Evolutionary conservation across 257 asterid genomes (phyloP).

Genomic region (Craterostigma plantagineum): DNA sequence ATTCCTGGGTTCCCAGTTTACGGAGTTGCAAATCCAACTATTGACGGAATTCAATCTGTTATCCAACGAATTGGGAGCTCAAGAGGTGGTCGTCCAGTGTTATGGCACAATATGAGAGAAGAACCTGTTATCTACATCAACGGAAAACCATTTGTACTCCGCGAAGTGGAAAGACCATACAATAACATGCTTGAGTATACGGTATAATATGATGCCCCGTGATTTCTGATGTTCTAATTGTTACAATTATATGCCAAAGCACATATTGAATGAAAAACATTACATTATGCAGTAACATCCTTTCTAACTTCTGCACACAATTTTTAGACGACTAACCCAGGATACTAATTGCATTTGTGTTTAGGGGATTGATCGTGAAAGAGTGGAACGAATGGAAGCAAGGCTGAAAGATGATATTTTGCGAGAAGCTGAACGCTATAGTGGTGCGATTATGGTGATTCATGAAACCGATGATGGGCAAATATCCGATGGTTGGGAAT

Average conservation of each 20-base stretch:
- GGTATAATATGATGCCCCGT: constrained; percentile 30
- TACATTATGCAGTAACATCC: too few species aligned
- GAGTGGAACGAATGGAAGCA: constrained; percentile 96
- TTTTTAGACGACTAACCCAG: background rate
- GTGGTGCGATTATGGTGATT: constrained; percentile 89
- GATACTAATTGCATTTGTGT: constrained; percentile 19
- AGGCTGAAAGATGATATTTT: constrained; percentile 87
- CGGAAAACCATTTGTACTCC: constrained; percentile 95
- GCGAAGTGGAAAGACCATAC: constrained; percentile 96
- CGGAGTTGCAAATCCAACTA: constrained; percentile 96
- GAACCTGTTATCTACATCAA: constrained; percentile 94
- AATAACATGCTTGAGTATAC: constrained; percentile 97
- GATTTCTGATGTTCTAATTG: constrained; percentile 10
- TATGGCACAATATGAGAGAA: constrained; percentile 99
- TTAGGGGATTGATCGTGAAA: constrained; percentile 85
- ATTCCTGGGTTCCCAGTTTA: constrained; percentile 91
- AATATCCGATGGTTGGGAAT: constrained; percentile 92
- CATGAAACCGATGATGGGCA: constrained; percentile 84
- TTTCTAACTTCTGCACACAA: too few species aligned
- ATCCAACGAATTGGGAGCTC: constrained; percentile 78
- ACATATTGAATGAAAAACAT: constrained; percentile 4
- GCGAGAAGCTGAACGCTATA: constrained; percentile 80
- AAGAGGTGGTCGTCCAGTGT: constrained; percentile 67
- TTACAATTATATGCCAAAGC: constrained; percentile 6
- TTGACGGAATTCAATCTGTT: constrained; percentile 79